Percentiles rank a stretch among this genome's conserved stretches.
Conservation (phyloP, 2,329 filamentous ascomycete genomes). For the Colletotrichum sp. region DNA sequence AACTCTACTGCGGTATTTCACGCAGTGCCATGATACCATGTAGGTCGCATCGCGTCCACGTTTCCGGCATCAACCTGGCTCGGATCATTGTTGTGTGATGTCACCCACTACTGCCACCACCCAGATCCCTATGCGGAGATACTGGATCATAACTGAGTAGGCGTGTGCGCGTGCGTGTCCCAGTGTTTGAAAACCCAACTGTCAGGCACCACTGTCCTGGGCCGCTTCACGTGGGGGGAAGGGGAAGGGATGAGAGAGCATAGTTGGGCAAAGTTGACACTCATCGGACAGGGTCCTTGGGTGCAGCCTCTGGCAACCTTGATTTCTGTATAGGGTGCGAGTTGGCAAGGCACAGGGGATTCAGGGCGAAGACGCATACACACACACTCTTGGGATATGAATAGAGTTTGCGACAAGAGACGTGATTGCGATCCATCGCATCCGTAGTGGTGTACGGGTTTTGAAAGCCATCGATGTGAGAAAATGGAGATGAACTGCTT, state of each 20-base stretch:
- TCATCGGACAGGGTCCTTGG: not conserved
- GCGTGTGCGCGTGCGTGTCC: not conserved
- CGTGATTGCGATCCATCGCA: not conserved
- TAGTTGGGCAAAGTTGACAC: not conserved
- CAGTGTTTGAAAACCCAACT: not conserved
- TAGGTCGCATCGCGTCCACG: not conserved
- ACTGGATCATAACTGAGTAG: not conserved
- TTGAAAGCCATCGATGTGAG: not conserved
- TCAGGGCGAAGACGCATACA: not conserved
- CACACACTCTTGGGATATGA: not conserved
- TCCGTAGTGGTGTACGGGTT: not conserved
- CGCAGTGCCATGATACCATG: not conserved
- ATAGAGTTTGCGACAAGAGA: not conserved
- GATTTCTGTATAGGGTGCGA: not conserved
- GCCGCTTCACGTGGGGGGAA: not conserved
- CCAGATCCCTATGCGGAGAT: not conserved
- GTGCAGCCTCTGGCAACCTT: not conserved
- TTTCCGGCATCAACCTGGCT: not conserved
- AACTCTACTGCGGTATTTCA: not conserved
- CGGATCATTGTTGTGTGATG: not conserved
- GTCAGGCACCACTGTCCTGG: not conserved
- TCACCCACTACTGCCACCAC: not conserved
- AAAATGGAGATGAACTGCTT: not conserved
- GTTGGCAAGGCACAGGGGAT: not conserved
- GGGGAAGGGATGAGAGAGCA: not conserved